Percentiles rank a stretch among this genome's conserved stretches.
Evolutionary conservation across 1,284 basidiomycete species (phyloP).

Genomic region (Vanrija sp.): DNA sequence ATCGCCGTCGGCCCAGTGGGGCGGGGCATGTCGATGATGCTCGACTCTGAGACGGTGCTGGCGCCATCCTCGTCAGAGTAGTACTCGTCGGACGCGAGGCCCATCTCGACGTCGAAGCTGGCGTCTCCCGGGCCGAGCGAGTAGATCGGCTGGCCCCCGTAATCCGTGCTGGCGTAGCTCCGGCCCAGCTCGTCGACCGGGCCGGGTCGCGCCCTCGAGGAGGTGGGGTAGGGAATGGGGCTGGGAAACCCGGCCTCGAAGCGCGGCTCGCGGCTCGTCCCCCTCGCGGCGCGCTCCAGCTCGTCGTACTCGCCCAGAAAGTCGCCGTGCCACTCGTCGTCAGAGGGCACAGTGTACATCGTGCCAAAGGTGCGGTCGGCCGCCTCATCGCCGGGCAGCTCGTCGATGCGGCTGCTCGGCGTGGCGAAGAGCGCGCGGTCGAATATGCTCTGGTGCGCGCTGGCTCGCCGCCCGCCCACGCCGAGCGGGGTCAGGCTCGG

Average conservation of each 20-base stretch:
- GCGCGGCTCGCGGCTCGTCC: not conserved
- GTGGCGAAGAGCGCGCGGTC: not conserved
- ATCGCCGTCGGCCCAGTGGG: slow-evolving; percentile 3
- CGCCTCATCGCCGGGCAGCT: not conserved
- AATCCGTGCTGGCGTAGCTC: no score
- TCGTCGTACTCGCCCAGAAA: not conserved
- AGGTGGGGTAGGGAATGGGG: no score
- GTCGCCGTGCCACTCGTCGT: not conserved
- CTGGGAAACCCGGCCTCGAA: not conserved
- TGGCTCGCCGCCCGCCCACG: not conserved
- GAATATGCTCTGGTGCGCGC: not conserved
- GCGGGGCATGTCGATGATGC: slow-evolving; percentile 18
- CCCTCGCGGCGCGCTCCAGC: not conserved
- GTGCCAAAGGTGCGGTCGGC: no score
- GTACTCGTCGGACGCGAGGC: not conserved
- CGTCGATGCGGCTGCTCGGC: not conserved
- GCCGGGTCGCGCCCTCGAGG: no score
- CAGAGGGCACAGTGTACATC: no score
- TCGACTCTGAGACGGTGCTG: slow-evolving; percentile 4
- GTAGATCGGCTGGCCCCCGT: no score
- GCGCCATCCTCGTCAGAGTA: not conserved
- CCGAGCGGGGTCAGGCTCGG: not conserved
- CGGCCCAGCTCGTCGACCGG: no score
- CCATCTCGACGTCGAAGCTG: not conserved
- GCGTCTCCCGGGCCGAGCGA: no score